Conservation (phyloP, 257 asterid species). For the Prunella vulgaris region DNA sequence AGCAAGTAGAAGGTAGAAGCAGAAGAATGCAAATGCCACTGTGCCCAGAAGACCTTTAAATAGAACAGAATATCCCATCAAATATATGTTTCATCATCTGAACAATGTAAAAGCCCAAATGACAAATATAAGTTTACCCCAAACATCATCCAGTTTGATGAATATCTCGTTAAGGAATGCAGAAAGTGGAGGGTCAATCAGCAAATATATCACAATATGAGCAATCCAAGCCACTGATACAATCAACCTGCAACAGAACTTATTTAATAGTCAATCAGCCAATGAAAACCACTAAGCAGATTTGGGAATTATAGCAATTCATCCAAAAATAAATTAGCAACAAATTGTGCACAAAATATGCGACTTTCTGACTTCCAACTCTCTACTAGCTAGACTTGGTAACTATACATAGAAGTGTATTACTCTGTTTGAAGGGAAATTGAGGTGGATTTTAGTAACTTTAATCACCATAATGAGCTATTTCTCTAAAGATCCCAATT, state of each 20-base stretch:
- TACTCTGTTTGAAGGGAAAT: not conserved
- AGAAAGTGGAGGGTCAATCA: constrained; percentile 88
- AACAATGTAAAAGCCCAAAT: constrained; percentile 11
- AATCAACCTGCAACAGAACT: constrained; percentile 55
- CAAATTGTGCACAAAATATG: not conserved
- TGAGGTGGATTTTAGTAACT: not conserved
- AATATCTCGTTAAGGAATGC: constrained; percentile 87
- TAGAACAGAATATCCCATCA: constrained; percentile 17
- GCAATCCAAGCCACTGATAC: constrained; percentile 95
- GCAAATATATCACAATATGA: constrained; percentile 86
- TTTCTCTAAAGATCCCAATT: not conserved
- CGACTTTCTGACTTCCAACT: not conserved
- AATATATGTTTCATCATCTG: constrained; percentile 17
- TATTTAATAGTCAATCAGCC: constrained; percentile 15
- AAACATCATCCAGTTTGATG: constrained; percentile 79
- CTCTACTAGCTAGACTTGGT: not conserved
- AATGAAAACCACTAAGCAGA: constrained; percentile 11
- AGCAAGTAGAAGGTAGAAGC: constrained; percentile 94
- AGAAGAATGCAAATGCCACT: constrained; percentile 95
- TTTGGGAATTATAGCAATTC: not conserved
- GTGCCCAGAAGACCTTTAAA: constrained; percentile 94
- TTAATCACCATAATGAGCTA: not conserved
- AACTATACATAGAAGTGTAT: not conserved
- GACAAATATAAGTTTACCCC: constrained; percentile 60
- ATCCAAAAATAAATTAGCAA: not conserved